Evolutionary conservation across 2,329 filamentous ascomycete genomes (phyloP), one percentile per base, ranked within the genome.

Genomic region (Colletotrichum camelliae): DNA sequence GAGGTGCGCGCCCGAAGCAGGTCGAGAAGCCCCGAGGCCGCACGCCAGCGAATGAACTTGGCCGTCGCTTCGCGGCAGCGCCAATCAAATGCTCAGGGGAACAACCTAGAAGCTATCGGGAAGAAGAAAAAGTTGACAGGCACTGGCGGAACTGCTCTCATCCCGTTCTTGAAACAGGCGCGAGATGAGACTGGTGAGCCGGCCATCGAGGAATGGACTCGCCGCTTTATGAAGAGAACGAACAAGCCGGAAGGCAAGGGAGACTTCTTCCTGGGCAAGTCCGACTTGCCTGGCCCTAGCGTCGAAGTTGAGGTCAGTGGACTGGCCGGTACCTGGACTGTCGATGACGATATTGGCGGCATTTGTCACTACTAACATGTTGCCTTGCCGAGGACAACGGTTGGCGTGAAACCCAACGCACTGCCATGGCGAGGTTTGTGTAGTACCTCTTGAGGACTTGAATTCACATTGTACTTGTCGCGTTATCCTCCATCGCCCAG

Each of bases 131-230:
- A 93, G 67, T 90, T 98, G 33, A 95, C 94, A 60, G 97, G 97
- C 3, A 99, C 97, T 0, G 97, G 97, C 16, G 97, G 97, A 18
- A 98, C 97, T 0, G 95, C 96, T 0, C 87, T 99, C 72, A 98
- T 99, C 72, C 95, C 96, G 0, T 99, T 99, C 85, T 88, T 99
- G 77, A 98, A 98, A 85, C 97, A 99, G 85, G 97, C 97, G 6
- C 91, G 97, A 33, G 96, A 99, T 81, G 97, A 99, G 88, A 99
- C 97, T 1, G 95, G 95, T 18, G 96, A 98, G 84, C 95, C 96
- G 2, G 95, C 96, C 1, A 93, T 98, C 48, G 89, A 91, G 79
- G 86, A 88, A 67, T 93, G 92, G 92, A 89, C 91, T 1, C 87
- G 83, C 78, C 84, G 86, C 21, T 91, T 92, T 79, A 91, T 92